phyloP scores from a whole-genome alignment of 1,139 yeast species.

The Lipomyces yarrowii region DNA sequence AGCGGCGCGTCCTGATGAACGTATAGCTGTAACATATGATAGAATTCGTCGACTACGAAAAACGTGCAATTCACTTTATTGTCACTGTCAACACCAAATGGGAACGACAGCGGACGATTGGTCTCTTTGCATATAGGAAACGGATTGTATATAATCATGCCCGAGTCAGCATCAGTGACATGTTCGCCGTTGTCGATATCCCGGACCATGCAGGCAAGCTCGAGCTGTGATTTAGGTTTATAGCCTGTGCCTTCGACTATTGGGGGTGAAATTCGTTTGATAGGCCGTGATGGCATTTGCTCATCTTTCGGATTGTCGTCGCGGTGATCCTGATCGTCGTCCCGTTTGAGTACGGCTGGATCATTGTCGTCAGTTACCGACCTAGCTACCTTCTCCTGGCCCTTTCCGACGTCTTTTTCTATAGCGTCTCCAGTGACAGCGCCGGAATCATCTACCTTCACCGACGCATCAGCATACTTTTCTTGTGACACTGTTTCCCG shows the following conservation, averaged over 20 bases:
- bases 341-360: neutral
- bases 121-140: slow-evolving; percentile 71
- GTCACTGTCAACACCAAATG: slow-evolving; percentile 23
- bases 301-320: neutral
- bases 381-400: neutral
- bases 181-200: slow-evolving; percentile 79
- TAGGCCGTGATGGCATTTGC: neutral
- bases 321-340: neutral
- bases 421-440: neutral
- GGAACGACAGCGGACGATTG: slow-evolving; percentile 52
- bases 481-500: neutral
- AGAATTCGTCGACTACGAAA: slow-evolving; percentile 64
- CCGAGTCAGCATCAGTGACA: slow-evolving; percentile 38
- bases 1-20: slow-evolving; percentile 78
- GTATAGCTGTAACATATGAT: slow-evolving; percentile 72
- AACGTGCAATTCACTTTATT: slow-evolving; percentile 65
- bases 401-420: neutral
- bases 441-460: neutral
- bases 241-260: slow-evolving; percentile 15
- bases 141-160: slow-evolving; percentile 57
- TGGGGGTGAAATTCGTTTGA: slow-evolving; percentile 6
- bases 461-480: neutral
- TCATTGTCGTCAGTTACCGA: neutral
- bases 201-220: slow-evolving; percentile 63
- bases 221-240: slow-evolving; percentile 1